Evolutionary conservation across 2,329 filamentous ascomycete genomes (phyloP).

Genomic region (Chaetomium olivaceum): DNA sequence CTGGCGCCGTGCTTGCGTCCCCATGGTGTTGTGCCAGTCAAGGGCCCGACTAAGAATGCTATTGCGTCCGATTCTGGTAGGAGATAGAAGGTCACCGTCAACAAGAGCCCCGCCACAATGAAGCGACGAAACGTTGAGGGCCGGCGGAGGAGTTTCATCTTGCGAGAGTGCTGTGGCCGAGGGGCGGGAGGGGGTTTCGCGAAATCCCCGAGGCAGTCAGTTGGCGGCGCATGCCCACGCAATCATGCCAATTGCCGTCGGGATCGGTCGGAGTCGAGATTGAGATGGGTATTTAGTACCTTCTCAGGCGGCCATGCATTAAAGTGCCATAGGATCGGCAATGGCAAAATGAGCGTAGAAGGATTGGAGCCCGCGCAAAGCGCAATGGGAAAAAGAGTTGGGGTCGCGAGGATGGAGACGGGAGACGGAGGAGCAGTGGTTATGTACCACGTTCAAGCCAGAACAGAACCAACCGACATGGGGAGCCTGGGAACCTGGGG

Average conservation of each 20-base stretch:
- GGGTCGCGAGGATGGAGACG: neutral
- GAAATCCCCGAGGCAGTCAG: neutral
- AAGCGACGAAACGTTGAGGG: conserved; percentile 44
- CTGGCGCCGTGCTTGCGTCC: conserved; percentile 26
- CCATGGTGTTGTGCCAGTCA: neutral
- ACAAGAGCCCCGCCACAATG: conserved; percentile 38
- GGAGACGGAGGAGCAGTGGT: neutral
- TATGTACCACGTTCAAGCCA: neutral
- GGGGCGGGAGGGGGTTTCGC: neutral
- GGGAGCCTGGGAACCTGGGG: no score
- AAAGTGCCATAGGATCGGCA: neutral
- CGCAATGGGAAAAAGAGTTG: neutral
- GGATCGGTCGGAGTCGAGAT: neutral
- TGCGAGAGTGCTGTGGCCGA: conserved; percentile 4
- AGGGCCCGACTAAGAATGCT: neutral
- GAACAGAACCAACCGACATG: neutral
- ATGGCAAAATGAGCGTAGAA: neutral
- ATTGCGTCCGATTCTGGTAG: conserved; percentile 24
- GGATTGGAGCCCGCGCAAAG: neutral
- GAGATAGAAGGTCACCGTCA: conserved; percentile 41
- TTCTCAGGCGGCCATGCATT: neutral
- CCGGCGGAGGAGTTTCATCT: conserved; percentile 42
- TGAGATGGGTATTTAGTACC: no score
- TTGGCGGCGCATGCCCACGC: neutral
- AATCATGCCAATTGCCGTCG: neutral